Evolutionary conservation across 176 grass and related monocot genomes (phyloP).

Genomic region (Poa annua): DNA sequence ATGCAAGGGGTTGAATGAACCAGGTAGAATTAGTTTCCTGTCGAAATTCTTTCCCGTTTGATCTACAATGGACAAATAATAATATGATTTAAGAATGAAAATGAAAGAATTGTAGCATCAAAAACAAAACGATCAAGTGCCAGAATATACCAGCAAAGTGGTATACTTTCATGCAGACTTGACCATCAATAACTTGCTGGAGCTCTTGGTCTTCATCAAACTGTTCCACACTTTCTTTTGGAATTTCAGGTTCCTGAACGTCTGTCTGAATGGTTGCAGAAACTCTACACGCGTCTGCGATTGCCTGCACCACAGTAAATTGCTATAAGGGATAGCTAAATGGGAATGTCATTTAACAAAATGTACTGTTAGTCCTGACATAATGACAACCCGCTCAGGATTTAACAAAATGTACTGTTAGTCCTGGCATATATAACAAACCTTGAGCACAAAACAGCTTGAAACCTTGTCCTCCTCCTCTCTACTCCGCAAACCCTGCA

Average conservation of each 20-base stretch:
- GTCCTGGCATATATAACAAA: constrained; percentile 40
- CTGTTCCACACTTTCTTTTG: constrained; percentile 59
- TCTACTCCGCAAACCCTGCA: constrained; percentile 74
- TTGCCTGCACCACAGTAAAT: constrained; percentile 59
- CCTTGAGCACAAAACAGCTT: constrained; percentile 86
- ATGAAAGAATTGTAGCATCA: constrained; percentile 28
- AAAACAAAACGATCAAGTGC: background rate
- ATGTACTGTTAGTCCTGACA: background rate
- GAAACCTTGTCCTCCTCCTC: constrained; percentile 96
- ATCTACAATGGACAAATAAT: constrained; percentile 49
- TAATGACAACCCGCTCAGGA: constrained; percentile 1
- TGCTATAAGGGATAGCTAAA: background rate
- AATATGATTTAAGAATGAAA: constrained; percentile 36
- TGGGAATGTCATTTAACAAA: constrained; percentile 1
- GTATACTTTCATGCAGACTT: constrained; percentile 86
- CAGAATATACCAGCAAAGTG: constrained; percentile 61
- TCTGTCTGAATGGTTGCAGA: constrained; percentile 63
- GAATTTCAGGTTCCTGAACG: constrained; percentile 70
- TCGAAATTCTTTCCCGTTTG: constrained; percentile 45
- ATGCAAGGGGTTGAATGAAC: constrained; percentile 99
- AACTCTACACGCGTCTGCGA: constrained; percentile 76
- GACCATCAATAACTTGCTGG: constrained; percentile 90
- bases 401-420: constrained; percentile 11
- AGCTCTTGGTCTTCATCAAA: constrained; percentile 86
- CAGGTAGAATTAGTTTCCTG: constrained; percentile 84